These are phyloP conservation scores for Wakefieldia striispora DNA, from an alignment of 768 basidiomycete genomes.

Conservation along the genomic window DNA sequence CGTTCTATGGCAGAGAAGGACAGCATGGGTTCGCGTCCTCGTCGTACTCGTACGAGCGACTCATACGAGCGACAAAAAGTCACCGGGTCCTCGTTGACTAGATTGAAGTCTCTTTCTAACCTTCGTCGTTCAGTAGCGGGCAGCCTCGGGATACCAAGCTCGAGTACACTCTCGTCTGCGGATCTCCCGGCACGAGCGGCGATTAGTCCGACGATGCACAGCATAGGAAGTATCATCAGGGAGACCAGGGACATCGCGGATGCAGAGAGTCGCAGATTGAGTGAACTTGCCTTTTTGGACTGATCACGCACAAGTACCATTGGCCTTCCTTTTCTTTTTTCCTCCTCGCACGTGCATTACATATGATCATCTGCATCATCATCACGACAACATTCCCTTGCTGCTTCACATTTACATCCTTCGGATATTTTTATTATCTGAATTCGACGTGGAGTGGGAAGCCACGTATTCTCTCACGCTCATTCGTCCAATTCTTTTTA, in stretches of 20 bases:
- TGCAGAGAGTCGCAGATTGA: conserved; percentile 65
- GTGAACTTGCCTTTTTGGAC: conserved; percentile 67
- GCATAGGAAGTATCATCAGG: conserved; percentile 50
- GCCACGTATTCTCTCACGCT: conserved; percentile 7
- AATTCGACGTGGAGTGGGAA: conserved; percentile 1
- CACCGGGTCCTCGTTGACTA: conserved; percentile 16
- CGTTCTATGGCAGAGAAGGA: conserved; percentile 15
- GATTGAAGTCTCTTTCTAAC: conserved; percentile 38
- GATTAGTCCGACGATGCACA: conserved; percentile 60
- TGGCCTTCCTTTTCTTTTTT: neutral
- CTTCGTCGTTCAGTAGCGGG: conserved; percentile 46
- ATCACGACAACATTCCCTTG: neutral
- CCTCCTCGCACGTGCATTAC: conserved; percentile 2
- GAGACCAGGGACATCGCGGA: conserved; percentile 58
- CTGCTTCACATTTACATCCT: neutral
- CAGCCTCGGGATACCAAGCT: conserved; percentile 22
- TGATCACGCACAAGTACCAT: conserved; percentile 13
- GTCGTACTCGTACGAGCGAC: conserved; percentile 21
- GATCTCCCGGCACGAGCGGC: conserved; percentile 40
- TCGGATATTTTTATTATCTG: conserved; percentile 6
- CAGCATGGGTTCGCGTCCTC: neutral
- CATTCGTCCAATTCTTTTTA: conserved; percentile 13
- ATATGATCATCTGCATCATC: neutral
- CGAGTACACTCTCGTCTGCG: conserved; percentile 17
- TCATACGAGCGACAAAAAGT: conserved; percentile 12